These are phyloP conservation scores for Eucalyptus sp. DNA, from an alignment of 345 rosid species.

Conservation along the genomic window DNA sequence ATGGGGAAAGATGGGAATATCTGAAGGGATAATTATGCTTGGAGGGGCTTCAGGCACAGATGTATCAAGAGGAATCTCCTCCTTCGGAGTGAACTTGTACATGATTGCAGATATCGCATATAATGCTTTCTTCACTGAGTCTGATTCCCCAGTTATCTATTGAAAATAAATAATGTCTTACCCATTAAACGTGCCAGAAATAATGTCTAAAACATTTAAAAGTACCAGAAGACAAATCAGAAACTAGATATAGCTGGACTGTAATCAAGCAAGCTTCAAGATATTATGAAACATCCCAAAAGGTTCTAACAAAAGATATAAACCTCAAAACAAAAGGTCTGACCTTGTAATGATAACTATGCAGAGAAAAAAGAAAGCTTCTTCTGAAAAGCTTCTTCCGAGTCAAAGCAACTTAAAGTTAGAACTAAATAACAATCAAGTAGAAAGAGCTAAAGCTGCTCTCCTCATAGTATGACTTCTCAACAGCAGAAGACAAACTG, in stretches of 20 bases:
- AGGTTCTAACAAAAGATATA: not conserved
- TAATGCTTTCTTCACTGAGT: conserved; percentile 72
- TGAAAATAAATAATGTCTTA: not conserved
- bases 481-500: not conserved
- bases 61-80: conserved; percentile 81
- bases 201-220: not conserved
- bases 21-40: conserved; percentile 80
- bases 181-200: not conserved
- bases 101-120: conserved; percentile 81
- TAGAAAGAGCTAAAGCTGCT: not conserved
- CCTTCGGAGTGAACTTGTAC: conserved; percentile 78
- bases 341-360: not conserved
- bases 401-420: not conserved
- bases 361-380: not conserved
- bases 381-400: not conserved
- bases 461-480: not conserved
- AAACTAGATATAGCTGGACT: not conserved
- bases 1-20: conserved; percentile 64
- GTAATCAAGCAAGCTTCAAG: not conserved
- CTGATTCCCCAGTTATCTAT: conserved; percentile 77
- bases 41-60: conserved; percentile 52
- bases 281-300: not conserved
- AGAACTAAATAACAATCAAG: not conserved
- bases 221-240: not conserved
- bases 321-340: not conserved